Base-by-base conservation (phyloP, 768 basidiomycete species). In the Tylopilus subfusipes region DNA sequence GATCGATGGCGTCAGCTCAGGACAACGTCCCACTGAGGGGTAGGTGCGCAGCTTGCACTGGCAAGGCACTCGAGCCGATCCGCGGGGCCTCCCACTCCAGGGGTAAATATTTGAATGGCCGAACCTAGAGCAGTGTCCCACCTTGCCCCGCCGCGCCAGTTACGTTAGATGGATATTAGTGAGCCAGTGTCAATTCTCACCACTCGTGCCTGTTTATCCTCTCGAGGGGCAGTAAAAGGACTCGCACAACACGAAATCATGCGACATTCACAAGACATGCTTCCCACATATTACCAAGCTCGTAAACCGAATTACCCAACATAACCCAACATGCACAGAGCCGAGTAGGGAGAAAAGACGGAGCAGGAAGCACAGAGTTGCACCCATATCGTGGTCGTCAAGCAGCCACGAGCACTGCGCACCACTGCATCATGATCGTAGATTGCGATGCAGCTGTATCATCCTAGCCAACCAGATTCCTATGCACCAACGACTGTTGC, bases 401-500 rank as follows among this genome's bases (percentile, higher is more conserved):
- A 45, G 53, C 14, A 43, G 56, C 52, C 56, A 55, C 42, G 48
- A 53, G 21, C 27, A 8, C 5, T 42, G 38, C 30, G 14, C 33
- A 27, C 40, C 25, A 44, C 27, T 12, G 5, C 39, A 36, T 36
- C 39, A 36, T 36, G 14, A 44, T 34, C 34, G 52, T 25, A 46
- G 58, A 57, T 60, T 40, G 45, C 31, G 52, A 66, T 57, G 48
- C 46, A n/a, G 33, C 65, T 66, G 65, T 11, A 58, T 66, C 63
- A 64, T 57, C 45, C 5, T 48, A n/a, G 21, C 33, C 25, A 36
- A 39, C 30, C 12, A 44, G 22, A 48, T 43, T 48, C 29, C 50
- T 54, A n/a, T 56, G 53, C 49, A 19, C 47, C 42, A 57, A 30
- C 34, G 8, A 38, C 54, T 27, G 46, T 53, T 57, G 58, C 55